These are phyloP conservation scores for Quercus cerris DNA, from an alignment of 306 rosid species.

Conservation along the genomic window DNA sequence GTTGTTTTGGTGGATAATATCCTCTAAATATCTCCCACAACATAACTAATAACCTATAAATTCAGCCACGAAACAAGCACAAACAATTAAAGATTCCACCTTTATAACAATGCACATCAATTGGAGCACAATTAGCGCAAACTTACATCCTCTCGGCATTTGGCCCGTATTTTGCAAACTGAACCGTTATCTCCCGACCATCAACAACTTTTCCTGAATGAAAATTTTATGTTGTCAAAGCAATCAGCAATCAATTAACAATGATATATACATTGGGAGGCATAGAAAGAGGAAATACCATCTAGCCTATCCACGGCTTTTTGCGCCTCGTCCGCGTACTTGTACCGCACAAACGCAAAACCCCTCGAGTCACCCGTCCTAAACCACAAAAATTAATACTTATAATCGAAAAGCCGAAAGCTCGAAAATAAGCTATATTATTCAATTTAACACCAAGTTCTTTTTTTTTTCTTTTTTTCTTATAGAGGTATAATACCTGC, in stretches of 20 bases:
- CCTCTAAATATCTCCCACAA: background rate
- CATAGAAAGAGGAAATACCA: constrained; percentile 28
- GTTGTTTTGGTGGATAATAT: background rate
- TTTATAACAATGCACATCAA: background rate
- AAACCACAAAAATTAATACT: background rate
- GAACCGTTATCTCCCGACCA: constrained; percentile 92
- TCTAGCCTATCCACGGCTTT: constrained; percentile 91
- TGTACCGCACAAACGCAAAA: constrained; percentile 90
- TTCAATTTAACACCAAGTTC: background rate
- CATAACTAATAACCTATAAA: background rate
- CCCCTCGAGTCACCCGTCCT: constrained; percentile 95
- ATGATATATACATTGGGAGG: background rate
- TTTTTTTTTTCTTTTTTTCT: background rate
- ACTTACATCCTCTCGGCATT: constrained; percentile 93
- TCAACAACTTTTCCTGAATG: constrained; percentile 74
- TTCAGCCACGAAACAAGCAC: background rate
- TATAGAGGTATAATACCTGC: constrained; percentile 42
- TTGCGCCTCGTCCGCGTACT: constrained; percentile 86
- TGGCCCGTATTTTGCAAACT: constrained; percentile 93
- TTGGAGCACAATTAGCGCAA: background rate
- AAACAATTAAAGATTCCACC: background rate
- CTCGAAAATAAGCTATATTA: background rate
- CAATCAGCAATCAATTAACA: background rate
- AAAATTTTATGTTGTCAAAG: background rate
- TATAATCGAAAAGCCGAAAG: background rate